phyloP scores from a whole-genome alignment of 2,329 filamentous ascomycete species.

The Trichoderma sp. region DNA sequence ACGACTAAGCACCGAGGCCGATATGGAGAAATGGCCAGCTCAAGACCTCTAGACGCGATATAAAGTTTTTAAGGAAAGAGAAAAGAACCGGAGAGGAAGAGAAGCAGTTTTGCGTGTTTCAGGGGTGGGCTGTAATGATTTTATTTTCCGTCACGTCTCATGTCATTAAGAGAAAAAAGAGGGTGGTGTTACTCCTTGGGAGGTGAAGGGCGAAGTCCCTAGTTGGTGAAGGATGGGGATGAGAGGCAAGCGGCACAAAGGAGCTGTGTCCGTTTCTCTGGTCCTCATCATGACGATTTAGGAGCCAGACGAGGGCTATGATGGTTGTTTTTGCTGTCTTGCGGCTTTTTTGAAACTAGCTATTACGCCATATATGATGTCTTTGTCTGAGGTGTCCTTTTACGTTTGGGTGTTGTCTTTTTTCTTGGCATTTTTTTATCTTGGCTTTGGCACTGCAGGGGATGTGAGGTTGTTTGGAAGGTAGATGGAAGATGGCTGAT shows the following conservation, averaged over 20 bases:
- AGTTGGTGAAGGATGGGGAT: neutral
- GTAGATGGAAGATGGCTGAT: neutral
- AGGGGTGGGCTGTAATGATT: slow-evolving; percentile 22
- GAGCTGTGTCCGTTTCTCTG: neutral
- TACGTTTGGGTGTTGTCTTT: neutral
- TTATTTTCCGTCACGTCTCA: slow-evolving; percentile 17
- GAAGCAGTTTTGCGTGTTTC: neutral
- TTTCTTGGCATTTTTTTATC: neutral
- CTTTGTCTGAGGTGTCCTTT: neutral
- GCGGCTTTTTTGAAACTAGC: slow-evolving; percentile 7
- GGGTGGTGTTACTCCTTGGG: neutral
- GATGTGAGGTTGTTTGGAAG: neutral
- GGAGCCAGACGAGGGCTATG: slow-evolving; percentile 16
- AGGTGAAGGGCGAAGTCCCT: too few relatives aligned
- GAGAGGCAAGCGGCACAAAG: neutral
- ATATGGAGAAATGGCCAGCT: slow-evolving; percentile 88
- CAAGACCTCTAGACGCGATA: slow-evolving; percentile 38
- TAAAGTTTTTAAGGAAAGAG: neutral
- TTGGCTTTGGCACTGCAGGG: slow-evolving; percentile 3
- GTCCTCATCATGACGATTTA: neutral
- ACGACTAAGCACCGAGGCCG: slow-evolving; percentile 88
- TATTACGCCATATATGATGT: slow-evolving; percentile 23
- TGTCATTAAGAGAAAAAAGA: neutral
- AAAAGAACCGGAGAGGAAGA: too few relatives aligned
- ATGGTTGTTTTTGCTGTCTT: slow-evolving; percentile 11